These are phyloP conservation scores for Thermoascus crustaceus DNA, from an alignment of 2,329 filamentous ascomycete species.

Conservation along the genomic window DNA sequence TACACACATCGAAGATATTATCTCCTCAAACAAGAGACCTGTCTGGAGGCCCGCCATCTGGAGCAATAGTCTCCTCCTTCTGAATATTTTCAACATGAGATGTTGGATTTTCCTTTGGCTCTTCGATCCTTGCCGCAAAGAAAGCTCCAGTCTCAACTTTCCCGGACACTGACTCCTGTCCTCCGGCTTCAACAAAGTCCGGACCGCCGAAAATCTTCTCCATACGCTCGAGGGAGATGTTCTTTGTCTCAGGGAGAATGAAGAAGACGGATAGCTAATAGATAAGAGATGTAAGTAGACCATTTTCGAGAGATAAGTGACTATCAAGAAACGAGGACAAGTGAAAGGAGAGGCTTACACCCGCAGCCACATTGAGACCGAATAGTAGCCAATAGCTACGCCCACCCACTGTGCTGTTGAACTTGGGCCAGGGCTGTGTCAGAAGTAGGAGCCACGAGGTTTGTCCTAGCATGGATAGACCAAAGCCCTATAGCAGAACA, in stretches of 20 bases:
- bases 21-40: slow-evolving; percentile 1
- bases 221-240: slow-evolving; percentile 28
- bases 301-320: too few species aligned
- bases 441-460: too few species aligned
- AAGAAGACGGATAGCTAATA: slow-evolving; percentile 24
- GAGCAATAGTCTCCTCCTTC: slow-evolving; percentile 2
- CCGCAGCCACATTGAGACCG: too few species aligned
- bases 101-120: slow-evolving; percentile 1
- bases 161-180: slow-evolving; percentile 20
- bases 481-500: too few species aligned
- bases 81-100: slow-evolving; percentile 1
- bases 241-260: slow-evolving; percentile 29
- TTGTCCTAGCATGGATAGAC: too few species aligned
- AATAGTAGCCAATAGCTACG: too few species aligned
- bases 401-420: too few species aligned
- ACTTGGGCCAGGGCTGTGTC: too few species aligned
- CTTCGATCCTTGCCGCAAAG: slow-evolving; percentile 2
- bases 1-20: too few species aligned
- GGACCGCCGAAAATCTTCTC: slow-evolving; percentile 29
- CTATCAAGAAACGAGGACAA: too few species aligned
- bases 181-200: slow-evolving; percentile 31
- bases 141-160: slow-evolving; percentile 16
- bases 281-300: background rate
- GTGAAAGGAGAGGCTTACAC: too few species aligned
- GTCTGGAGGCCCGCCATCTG: slow-evolving; percentile 9